These are phyloP conservation scores for Populus alba DNA, from an alignment of 345 rosid species.

Conservation along the genomic window DNA sequence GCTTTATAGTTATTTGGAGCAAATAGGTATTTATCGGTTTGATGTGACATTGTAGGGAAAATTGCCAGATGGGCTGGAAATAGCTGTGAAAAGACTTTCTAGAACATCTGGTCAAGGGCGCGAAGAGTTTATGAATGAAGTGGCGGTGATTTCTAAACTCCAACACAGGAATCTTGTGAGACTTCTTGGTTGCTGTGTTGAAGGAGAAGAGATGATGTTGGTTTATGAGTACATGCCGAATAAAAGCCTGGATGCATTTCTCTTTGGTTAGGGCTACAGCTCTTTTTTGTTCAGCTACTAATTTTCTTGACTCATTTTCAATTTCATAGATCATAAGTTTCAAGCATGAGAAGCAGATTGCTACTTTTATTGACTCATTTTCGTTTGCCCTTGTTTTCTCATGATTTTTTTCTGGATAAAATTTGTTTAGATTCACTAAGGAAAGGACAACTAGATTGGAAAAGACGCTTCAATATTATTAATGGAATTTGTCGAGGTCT, in stretches of 20 bases:
- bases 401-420: not conserved
- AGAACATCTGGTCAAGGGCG: too few species aligned
- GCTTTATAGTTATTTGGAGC: not conserved
- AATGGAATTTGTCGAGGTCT: constrained; percentile 24
- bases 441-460: constrained; percentile 11
- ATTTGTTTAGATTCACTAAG: constrained; percentile 5
- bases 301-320: too few species aligned
- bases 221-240: not conserved
- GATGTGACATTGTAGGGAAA: constrained; percentile 6
- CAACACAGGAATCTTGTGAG: constrained; percentile 11
- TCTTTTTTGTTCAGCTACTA: constrained; percentile 4
- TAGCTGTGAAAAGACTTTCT: too few species aligned
- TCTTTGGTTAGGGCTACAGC: constrained; percentile 9
- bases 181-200: too few species aligned
- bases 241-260: constrained; percentile 18
- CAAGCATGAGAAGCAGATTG: too few species aligned
- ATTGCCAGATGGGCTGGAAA: constrained; percentile 13
- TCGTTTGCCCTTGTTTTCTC: too few species aligned
- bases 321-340: too few species aligned
- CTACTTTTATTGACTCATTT: too few species aligned
- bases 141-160: constrained; percentile 7
- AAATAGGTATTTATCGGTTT: not conserved
- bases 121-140: too few species aligned
- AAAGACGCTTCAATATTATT: constrained; percentile 16
- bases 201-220: too few species aligned